Evolutionary conservation across 1,139 yeast genomes (phyloP).

Genomic region (Sporopachydermia cereana): DNA sequence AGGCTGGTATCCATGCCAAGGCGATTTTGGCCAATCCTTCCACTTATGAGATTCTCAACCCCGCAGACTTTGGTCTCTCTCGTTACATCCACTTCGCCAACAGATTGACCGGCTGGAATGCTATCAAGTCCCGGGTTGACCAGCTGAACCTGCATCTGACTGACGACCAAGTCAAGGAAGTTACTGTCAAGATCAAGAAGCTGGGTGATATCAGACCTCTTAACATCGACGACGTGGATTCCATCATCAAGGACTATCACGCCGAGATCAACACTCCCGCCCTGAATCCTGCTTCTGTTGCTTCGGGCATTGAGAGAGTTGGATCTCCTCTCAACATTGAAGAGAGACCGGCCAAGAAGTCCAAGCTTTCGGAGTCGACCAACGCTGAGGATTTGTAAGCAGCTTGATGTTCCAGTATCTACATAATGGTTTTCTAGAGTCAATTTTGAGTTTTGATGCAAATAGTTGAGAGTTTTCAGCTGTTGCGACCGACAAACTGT

Average conservation of each 20-base stretch:
- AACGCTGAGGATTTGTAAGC: slow-evolving; percentile 2
- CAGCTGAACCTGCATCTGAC: slow-evolving; percentile 46
- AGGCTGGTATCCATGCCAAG: slow-evolving; percentile 52
- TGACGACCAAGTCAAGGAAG: slow-evolving; percentile 46
- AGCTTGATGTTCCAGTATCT: too few relatives aligned
- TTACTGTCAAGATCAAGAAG: slow-evolving; percentile 40
- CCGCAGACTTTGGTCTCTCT: slow-evolving; percentile 45
- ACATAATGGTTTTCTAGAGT: not conserved
- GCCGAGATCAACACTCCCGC: slow-evolving; percentile 30
- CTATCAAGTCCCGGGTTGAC: slow-evolving; percentile 51
- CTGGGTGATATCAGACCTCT: slow-evolving; percentile 51
- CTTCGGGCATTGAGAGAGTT: slow-evolving; percentile 5
- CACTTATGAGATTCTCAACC: slow-evolving; percentile 45
- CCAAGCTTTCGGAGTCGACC: slow-evolving; percentile 3
- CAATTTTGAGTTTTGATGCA: not conserved
- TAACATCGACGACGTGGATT: slow-evolving; percentile 37
- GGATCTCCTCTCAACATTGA: slow-evolving; percentile 4
- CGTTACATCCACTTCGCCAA: slow-evolving; percentile 49
- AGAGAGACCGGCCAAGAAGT: slow-evolving; percentile 5
- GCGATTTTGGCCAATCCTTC: slow-evolving; percentile 51
- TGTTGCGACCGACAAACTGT: too few relatives aligned
- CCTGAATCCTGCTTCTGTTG: slow-evolving; percentile 1
- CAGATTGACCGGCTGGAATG: slow-evolving; percentile 51
- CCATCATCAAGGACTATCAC: slow-evolving; percentile 34
- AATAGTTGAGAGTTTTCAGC: too few relatives aligned